Conservation (phyloP, 2,329 filamentous ascomycete species). For the Scleromitrula shiraiana region DNA sequence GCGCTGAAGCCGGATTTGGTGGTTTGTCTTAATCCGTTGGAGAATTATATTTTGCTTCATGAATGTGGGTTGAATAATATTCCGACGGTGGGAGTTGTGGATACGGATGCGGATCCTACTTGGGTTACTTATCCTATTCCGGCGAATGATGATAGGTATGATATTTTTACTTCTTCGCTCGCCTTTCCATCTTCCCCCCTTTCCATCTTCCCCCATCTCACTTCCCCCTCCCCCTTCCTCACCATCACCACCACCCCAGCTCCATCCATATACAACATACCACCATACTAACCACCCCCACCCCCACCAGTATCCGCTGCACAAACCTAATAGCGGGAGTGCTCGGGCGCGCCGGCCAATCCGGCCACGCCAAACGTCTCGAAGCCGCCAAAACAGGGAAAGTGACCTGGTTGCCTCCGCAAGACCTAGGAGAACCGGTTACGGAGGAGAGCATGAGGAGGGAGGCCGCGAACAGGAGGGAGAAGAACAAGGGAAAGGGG, state of each 20-base stretch:
- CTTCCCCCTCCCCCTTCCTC: too few relatives aligned
- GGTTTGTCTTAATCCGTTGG: slow-evolving; percentile 82
- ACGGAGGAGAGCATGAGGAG: slow-evolving; percentile 9
- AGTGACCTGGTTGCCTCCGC: slow-evolving; percentile 51
- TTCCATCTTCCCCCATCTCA: too few relatives aligned
- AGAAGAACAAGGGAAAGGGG: too few relatives aligned
- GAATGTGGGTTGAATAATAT: slow-evolving; percentile 85
- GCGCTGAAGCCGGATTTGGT: slow-evolving; percentile 82
- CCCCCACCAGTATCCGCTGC: slow-evolving; percentile 74
- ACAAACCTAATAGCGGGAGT: slow-evolving; percentile 77
- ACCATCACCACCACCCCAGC: too few relatives aligned
- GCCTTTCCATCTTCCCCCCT: too few relatives aligned
- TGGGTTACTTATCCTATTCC: slow-evolving; percentile 97
- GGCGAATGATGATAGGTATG: slow-evolving; percentile 94
- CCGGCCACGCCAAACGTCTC: slow-evolving; percentile 62
- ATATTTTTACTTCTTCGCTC: slow-evolving; percentile 12
- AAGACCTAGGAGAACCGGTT: slow-evolving; percentile 19
- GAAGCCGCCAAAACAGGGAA: slow-evolving; percentile 52
- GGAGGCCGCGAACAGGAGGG: too few relatives aligned
- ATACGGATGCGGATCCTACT: slow-evolving; percentile 86
- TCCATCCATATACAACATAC: too few relatives aligned
- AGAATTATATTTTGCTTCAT: slow-evolving; percentile 84
- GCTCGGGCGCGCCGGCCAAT: slow-evolving; percentile 74
- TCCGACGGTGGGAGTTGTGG: slow-evolving; percentile 89
- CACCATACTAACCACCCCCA: too few relatives aligned